These are phyloP conservation scores for Aphanoascus verrucosus DNA, from an alignment of 2,329 filamentous ascomycete genomes.

Conservation along the genomic window DNA sequence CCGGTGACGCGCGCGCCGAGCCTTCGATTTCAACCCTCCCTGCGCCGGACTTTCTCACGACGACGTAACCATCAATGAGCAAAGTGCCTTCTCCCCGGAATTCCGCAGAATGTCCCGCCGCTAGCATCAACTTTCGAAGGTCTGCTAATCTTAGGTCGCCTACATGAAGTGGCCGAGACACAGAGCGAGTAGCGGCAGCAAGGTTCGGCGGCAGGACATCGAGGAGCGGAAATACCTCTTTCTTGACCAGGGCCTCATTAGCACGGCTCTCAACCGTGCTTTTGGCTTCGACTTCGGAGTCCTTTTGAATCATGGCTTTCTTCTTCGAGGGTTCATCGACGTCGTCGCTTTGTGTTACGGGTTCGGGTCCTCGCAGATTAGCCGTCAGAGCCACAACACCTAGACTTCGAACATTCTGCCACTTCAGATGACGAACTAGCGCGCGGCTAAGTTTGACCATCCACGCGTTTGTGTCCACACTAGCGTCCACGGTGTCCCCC, in stretches of 20 bases:
- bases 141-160: conserved; percentile 86
- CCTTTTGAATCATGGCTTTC: conserved; percentile 43
- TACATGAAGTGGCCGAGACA: conserved; percentile 82
- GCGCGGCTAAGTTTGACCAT: conserved; percentile 77
- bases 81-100: conserved; percentile 89
- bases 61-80: conserved; percentile 76
- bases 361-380: conserved; percentile 45
- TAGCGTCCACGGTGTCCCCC: conserved; percentile 71
- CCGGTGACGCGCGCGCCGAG: conserved; percentile 46
- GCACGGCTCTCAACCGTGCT: conserved; percentile 18
- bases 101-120: conserved; percentile 73
- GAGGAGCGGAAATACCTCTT: conserved; percentile 41
- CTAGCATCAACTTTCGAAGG: conserved; percentile 71
- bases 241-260: conserved; percentile 22
- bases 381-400: conserved; percentile 91
- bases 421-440: conserved; percentile 76
- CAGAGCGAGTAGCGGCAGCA: conserved; percentile 61
- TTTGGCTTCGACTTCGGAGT: conserved; percentile 31
- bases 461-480: conserved; percentile 97
- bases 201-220: conserved; percentile 51
- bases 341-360: conserved; percentile 20
- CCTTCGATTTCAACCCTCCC: conserved; percentile 82
- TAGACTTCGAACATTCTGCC: conserved; percentile 85
- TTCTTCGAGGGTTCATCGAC: conserved; percentile 36
- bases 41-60: conserved; percentile 77